Evolutionary conservation across 768 basidiomycete species (phyloP), one percentile per base, ranked within the genome.

Genomic region (Auricularia auricula-judae): DNA sequence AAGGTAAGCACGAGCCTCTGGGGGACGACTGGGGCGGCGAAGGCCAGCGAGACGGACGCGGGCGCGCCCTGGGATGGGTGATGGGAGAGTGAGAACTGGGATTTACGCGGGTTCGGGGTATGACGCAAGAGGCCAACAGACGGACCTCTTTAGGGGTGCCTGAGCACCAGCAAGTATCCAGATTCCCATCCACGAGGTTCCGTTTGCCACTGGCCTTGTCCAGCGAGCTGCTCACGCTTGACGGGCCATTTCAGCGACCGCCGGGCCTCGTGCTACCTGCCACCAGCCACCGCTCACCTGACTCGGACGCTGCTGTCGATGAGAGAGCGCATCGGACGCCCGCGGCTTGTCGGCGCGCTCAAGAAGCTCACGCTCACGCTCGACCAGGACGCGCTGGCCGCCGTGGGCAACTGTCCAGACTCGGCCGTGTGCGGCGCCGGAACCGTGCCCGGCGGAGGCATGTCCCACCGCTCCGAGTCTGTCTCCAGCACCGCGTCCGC

Each of bases 41-140:
- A 93, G 3, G 73, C 73, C 34, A 91, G 74, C 63, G 89, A 88
- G 66, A 93, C 81, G 68, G 78, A 86, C 75, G 92, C 91, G 1
- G 89, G 89, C 11, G 86, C 77, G 29, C 89, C 89, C 91, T 92
- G 29, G 29, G 2, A 29, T 29, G 29, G 29, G 29, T 29, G 68
- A n/a, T 54, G 12, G 18, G 42, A 62, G 11, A 4, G 65, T 56
- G 14, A 11, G 53, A 64, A 36, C 23, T 11, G 53, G 29, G 7
- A 39, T 14, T 29, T 29, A 29, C 29, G 29, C 29, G 29, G 29
- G 29, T 29, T 29, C 10, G 23, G 42, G 16, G n/a, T 59, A 34
- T 54, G 11, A 12, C 23, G 21, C 59, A 5, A 60, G 63, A 11
- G 36, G 61, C 34, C 8, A 3, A 33, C 3, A 29, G 8, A 14